Percentiles rank a stretch among this genome's conserved stretches.
These are phyloP conservation scores for Aspergillus flavus DNA, from an alignment of 2,329 filamentous ascomycete genomes.

Conservation along the genomic window DNA sequence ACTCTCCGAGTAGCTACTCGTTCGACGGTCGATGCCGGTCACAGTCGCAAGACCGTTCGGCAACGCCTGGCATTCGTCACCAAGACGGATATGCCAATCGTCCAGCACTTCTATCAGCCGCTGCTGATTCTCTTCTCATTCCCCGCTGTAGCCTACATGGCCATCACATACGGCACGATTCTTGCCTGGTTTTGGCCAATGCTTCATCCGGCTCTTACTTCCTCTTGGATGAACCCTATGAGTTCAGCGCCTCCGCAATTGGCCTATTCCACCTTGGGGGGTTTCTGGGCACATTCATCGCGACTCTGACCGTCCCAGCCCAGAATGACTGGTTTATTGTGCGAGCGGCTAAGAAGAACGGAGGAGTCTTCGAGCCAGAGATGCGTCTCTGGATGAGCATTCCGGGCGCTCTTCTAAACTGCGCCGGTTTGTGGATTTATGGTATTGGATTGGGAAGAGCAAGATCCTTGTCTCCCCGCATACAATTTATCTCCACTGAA, in stretches of 20 bases:
- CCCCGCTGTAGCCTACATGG: slow-evolving; percentile 54
- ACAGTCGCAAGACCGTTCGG: slow-evolving; percentile 35
- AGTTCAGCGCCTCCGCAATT: slow-evolving; percentile 40
- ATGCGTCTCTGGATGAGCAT: slow-evolving; percentile 43
- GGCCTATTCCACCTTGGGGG: slow-evolving; percentile 43
- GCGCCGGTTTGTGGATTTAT: not conserved
- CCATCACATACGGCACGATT: slow-evolving; percentile 42
- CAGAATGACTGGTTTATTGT: slow-evolving; percentile 42
- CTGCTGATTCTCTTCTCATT: slow-evolving; percentile 35
- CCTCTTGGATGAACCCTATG: slow-evolving; percentile 43
- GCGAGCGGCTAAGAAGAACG: slow-evolving; percentile 38
- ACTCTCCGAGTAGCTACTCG: not conserved
- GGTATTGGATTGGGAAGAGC: not conserved
- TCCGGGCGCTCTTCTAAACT: slow-evolving; percentile 28
- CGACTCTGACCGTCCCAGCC: slow-evolving; percentile 35
- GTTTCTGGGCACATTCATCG: slow-evolving; percentile 44
- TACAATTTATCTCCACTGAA: not conserved
- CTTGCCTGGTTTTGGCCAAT: slow-evolving; percentile 43
- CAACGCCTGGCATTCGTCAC: slow-evolving; percentile 44
- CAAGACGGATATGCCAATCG: slow-evolving; percentile 17
- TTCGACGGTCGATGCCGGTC: not conserved
- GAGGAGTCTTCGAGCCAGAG: slow-evolving; percentile 49
- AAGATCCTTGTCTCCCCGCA: not conserved
- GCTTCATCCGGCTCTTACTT: slow-evolving; percentile 38
- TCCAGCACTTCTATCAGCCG: slow-evolving; percentile 34